A percentile compares a stretch with the other conserved stretches of the same genome.
These are phyloP conservation scores for Incumbomyces delicatus DNA, from an alignment of 2,329 filamentous ascomycete genomes.

Conservation along the genomic window DNA sequence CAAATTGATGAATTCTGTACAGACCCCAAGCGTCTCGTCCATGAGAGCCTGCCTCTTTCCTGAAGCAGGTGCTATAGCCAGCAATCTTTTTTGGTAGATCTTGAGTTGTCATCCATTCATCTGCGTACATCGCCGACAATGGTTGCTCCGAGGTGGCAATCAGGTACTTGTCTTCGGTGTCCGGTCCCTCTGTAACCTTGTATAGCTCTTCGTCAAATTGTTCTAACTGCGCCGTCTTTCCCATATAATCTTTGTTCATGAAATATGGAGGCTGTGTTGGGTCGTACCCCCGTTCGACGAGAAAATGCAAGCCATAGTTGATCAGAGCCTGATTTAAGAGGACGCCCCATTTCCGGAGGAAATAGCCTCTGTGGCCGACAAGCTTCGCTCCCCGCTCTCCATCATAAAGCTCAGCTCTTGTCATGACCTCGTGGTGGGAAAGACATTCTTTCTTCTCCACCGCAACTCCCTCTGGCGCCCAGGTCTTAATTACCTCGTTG, in stretches of 20 bases:
- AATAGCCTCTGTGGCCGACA: conserved; percentile 90
- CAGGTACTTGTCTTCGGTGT: conserved; percentile 76
- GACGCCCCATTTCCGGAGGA: conserved; percentile 78
- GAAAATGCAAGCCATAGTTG: conserved; percentile 89
- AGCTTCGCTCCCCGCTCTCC: conserved; percentile 88
- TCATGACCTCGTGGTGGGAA: conserved; percentile 90
- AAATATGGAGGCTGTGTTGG: conserved; percentile 83
- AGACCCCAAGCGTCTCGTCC: conserved; percentile 95
- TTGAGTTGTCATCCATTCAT: conserved; percentile 79
- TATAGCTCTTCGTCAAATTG: conserved; percentile 98
- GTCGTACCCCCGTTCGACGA: conserved; percentile 69
- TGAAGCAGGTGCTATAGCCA: conserved; percentile 90
- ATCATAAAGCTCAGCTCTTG: conserved; percentile 81
- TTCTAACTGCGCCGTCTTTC: conserved; percentile 92
- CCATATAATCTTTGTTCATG: conserved; percentile 94
- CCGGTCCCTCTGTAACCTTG: conserved; percentile 79
- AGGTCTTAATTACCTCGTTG: conserved; percentile 66
- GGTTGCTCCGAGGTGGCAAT: conserved; percentile 90
- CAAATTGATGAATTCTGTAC: conserved; percentile 96
- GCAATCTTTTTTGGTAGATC: conserved; percentile 87
- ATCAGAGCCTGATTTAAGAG: conserved; percentile 87
- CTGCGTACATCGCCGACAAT: conserved; percentile 81
- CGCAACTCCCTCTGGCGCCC: conserved; percentile 65
- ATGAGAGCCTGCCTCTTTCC: conserved; percentile 87
- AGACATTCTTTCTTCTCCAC: conserved; percentile 69